Evolutionary conservation across 495 filamentous ascomycete genomes (phyloP).

Genomic region (Penicillium waksmanii): DNA sequence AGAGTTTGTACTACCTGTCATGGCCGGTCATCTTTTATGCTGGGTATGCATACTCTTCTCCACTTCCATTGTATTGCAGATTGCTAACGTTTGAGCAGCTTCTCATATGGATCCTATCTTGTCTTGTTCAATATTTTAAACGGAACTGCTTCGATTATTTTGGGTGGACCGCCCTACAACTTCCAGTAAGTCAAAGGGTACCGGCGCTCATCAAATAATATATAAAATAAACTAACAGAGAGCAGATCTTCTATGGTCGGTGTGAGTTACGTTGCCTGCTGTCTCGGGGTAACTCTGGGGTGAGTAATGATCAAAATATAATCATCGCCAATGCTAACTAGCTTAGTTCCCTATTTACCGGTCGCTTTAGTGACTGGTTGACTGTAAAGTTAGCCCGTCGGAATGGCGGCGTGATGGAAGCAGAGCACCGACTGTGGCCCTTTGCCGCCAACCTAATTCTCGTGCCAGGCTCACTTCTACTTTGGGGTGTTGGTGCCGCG

Average conservation of each 20-base stretch:
- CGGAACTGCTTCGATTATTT: slow-evolving; percentile 63
- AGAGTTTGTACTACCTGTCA: slow-evolving; percentile 48
- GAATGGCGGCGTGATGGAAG: slow-evolving; percentile 64
- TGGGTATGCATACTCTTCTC: slow-evolving; percentile 38
- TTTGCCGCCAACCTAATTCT: slow-evolving; percentile 57
- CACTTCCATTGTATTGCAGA: neutral
- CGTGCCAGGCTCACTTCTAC: slow-evolving; percentile 59
- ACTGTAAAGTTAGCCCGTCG: slow-evolving; percentile 60
- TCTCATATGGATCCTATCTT: slow-evolving; percentile 66
- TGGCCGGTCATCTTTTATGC: slow-evolving; percentile 70
- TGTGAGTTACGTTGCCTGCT: slow-evolving; percentile 60
- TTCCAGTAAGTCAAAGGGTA: slow-evolving; percentile 41
- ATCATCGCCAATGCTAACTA: neutral
- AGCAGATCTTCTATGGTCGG: slow-evolving; percentile 61
- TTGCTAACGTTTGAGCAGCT: slow-evolving; percentile 32
- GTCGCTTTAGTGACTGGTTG: slow-evolving; percentile 62
- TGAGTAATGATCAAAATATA: slow-evolving; percentile 23
- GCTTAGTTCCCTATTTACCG: slow-evolving; percentile 49
- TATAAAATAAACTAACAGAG: slow-evolving; percentile 9
- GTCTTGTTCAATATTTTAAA: slow-evolving; percentile 71
- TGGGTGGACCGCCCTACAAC: slow-evolving; percentile 60
- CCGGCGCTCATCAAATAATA: neutral
- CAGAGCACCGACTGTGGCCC: slow-evolving; percentile 67
- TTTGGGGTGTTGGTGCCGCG: slow-evolving; percentile 72
- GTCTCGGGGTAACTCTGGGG: slow-evolving; percentile 58